Conservation (phyloP, 2,329 filamentous ascomycete genomes). For the Ophiostoma triangulosporum region DNA sequence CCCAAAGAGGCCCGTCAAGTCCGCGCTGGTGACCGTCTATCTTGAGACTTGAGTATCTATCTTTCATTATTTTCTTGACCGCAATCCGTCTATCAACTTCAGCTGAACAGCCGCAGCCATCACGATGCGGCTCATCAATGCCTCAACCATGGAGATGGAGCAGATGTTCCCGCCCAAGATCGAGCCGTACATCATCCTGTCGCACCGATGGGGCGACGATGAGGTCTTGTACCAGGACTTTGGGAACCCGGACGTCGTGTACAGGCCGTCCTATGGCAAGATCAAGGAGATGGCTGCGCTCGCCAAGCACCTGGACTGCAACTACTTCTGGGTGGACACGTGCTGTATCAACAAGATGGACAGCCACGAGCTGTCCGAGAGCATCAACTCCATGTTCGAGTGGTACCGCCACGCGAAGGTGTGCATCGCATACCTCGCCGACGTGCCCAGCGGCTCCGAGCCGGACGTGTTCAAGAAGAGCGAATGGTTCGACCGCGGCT, state of each 20-base stretch:
- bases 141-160: background rate
- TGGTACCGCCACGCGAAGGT: slow-evolving; percentile 9
- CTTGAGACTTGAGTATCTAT: too few species aligned
- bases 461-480: background rate
- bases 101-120: too few species aligned
- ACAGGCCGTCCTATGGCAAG: too few species aligned
- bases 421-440: slow-evolving; percentile 10
- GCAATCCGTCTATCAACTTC: too few species aligned
- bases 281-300: too few species aligned
- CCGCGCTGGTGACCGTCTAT: too few species aligned
- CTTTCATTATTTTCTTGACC: too few species aligned
- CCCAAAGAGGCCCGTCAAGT: too few species aligned
- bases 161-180: slow-evolving; percentile 9
- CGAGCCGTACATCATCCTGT: slow-evolving; percentile 14
- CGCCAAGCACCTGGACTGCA: background rate
- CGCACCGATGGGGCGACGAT: slow-evolving; percentile 11
- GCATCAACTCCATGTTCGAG: slow-evolving; percentile 15
- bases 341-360: slow-evolving; percentile 15
- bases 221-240: slow-evolving; percentile 7
- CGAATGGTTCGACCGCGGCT: slow-evolving; percentile 29
- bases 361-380: slow-evolving; percentile 12
- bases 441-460: background rate
- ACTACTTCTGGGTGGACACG: slow-evolving; percentile 15
- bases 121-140: background rate
- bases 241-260: too few species aligned